A percentile compares a stretch with the other conserved stretches of the same genome.
These are phyloP conservation scores for Kwoniella sp. DNA, from an alignment of 768 basidiomycete species.

Conservation along the genomic window DNA sequence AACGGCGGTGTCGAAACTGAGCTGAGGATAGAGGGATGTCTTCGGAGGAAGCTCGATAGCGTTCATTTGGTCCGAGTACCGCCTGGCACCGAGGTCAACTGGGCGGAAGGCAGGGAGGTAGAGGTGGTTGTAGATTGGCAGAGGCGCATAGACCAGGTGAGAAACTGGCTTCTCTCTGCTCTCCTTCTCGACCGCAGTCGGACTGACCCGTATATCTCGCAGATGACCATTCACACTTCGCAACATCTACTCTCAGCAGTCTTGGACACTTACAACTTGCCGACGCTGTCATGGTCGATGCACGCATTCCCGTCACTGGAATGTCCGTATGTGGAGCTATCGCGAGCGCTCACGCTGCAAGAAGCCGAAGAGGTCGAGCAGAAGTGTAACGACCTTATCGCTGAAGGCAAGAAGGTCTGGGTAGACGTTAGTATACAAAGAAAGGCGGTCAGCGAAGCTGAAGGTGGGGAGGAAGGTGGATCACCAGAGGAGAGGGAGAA, in stretches of 20 bases:
- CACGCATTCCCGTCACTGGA: constrained; percentile 43
- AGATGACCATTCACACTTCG: constrained; percentile 48
- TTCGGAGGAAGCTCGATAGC: constrained; percentile 33
- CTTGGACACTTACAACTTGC: constrained; percentile 34
- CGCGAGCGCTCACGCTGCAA: constrained; percentile 30
- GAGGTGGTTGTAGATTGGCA: constrained; percentile 48
- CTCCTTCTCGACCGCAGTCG: too few relatives aligned
- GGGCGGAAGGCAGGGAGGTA: constrained; percentile 20
- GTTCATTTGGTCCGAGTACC: constrained; percentile 43
- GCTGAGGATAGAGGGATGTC: constrained; percentile 35
- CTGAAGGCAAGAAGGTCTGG: constrained; percentile 38
- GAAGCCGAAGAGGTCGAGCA: constrained; percentile 42
- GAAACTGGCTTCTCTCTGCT: too few relatives aligned
- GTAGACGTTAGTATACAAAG: constrained; percentile 43
- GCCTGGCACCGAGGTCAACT: constrained; percentile 10
- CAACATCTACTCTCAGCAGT: constrained; percentile 50
- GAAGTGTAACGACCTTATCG: constrained; percentile 38
- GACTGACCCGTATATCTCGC: background rate
- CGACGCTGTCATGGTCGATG: constrained; percentile 47
- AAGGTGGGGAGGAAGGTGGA: constrained; percentile 10
- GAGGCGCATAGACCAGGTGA: constrained; percentile 44
- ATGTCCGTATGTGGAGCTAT: constrained; percentile 45
- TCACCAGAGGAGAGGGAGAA: constrained; percentile 21
- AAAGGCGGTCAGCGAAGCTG: constrained; percentile 11
- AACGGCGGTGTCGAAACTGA: constrained; percentile 17